These are phyloP conservation scores for Kwoniella pini DNA, from an alignment of 768 basidiomycete species.

Conservation along the genomic window DNA sequence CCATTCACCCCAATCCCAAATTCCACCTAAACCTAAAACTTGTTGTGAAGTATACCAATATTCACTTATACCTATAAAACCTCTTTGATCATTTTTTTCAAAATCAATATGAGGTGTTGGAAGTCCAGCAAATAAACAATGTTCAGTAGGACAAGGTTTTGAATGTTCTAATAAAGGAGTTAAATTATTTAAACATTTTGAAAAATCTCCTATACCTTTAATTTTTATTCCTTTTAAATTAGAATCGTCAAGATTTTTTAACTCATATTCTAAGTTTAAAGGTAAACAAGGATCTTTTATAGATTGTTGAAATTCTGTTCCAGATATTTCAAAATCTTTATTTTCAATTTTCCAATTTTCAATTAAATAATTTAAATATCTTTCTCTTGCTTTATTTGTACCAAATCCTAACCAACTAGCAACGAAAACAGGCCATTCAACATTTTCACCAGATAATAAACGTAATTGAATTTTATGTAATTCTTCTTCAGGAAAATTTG, in stretches of 20 bases:
- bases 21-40: conserved; percentile 88
- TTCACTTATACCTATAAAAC: conserved; percentile 94
- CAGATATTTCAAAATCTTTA: conserved; percentile 11
- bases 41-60: conserved; percentile 99
- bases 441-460: conserved; percentile 78
- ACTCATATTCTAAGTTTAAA: conserved; percentile 65
- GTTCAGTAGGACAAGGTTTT: conserved; percentile 68
- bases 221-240: conserved; percentile 59
- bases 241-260: conserved; percentile 2
- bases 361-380: conserved; percentile 76
- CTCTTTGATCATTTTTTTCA: conserved; percentile 58
- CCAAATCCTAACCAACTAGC: conserved; percentile 99
- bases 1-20: conserved; percentile 95
- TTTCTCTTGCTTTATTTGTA: conserved; percentile 92
- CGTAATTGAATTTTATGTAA: conserved; percentile 79
- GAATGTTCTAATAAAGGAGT: conserved; percentile 80
- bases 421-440: conserved; percentile 90
- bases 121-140: conserved; percentile 92
- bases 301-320: conserved; percentile 17
- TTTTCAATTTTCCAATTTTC: conserved; percentile 59
- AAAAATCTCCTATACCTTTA: conserved; percentile 86
- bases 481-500: conserved; percentile 60
- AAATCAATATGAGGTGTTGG: conserved; percentile 95
- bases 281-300: conserved; percentile 90
- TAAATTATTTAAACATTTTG: conserved; percentile 72